Evolutionary conservation across 208 protist species (phyloP), one percentile per base, ranked within the genome.

Genomic region (Wallacemonas collosoma): DNA sequence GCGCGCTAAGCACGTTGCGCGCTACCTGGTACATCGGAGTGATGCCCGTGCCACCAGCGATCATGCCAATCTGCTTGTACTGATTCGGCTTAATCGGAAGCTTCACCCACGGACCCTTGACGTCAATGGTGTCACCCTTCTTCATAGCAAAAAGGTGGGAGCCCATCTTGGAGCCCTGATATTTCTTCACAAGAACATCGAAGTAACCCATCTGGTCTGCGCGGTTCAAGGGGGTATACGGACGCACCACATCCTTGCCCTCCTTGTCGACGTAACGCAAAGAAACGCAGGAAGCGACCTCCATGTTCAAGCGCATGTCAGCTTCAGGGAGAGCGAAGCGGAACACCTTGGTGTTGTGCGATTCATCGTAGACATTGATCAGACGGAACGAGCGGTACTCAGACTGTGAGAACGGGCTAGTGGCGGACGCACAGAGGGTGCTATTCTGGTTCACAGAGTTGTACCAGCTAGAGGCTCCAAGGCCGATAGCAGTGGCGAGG

Each of bases 11-110:
- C 36, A 97, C 72, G 68, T 94, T 92, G 1, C 84, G 81, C 36
- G 94, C 87, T 9, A 98, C 85, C 68, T 98, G 96, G 68, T 96
- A 96, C 92, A 98, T 97, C 1, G 96, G 95, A 11, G 94, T 87
- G 77, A 98, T 98, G 47, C 96, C 96, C 6, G 95, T 98, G 47
- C 94, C 96, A 44, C 93, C 94, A 14, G 94, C 93, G 50, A 98
- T 89, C 92, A 98, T 97, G 26, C 93, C 95, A 76, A 98, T 94
- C 7, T 82, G 72, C 64, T 96, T 95, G 75, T 94, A 97, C 79
- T 94, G 90, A 69, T 92, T 95, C 38, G 88, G 53, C 68, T 86
- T 86, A 70, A 98, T 95, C 8, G 91, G 88, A 53, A 98, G 69
- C 75, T 97, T 96, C 51, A 95, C 79, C 75, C 86, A 93, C 35